A percentile compares a stretch with the other conserved stretches of the same genome.
Evolutionary conservation across 2,329 filamentous ascomycete species (phyloP).

Genomic region (Fonsecaea pedrosoi): DNA sequence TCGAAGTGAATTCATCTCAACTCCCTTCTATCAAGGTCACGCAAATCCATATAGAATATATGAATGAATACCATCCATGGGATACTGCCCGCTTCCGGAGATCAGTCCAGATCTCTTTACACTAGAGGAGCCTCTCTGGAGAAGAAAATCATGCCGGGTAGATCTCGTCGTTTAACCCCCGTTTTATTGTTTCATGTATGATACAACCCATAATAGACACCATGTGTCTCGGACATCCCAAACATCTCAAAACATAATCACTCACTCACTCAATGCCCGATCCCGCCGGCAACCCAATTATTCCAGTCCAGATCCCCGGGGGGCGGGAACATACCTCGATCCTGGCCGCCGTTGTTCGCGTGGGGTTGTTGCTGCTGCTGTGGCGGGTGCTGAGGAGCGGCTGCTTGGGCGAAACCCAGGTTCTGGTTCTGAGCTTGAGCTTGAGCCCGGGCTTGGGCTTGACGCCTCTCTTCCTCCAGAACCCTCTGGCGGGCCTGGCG

Average conservation of each 20-base stretch:
- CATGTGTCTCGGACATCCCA: too few relatives aligned
- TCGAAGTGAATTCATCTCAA: background rate
- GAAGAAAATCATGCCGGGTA: too few relatives aligned
- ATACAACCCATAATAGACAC: too few relatives aligned
- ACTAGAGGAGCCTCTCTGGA: too few relatives aligned
- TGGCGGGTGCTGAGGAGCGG: constrained; percentile 46
- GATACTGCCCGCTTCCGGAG: too few relatives aligned
- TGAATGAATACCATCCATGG: too few relatives aligned
- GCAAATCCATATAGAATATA: background rate
- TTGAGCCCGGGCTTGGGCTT: constrained; percentile 19
- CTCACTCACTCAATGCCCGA: constrained; percentile 56
- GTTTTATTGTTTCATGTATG: too few relatives aligned
- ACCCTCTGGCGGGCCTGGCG: constrained; percentile 71
- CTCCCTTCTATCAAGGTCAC: background rate
- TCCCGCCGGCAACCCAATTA: constrained; percentile 71
- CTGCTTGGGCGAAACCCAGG: constrained; percentile 31
- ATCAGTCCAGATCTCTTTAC: too few relatives aligned
- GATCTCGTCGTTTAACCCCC: too few relatives aligned
- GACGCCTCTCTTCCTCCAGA: constrained; percentile 49
- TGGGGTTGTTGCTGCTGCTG: constrained; percentile 43
- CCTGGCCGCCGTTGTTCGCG: constrained; percentile 39
- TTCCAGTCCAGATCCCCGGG: constrained; percentile 71
- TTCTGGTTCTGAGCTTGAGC: constrained; percentile 30
- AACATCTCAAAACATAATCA: background rate
- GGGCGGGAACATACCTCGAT: constrained; percentile 64